phyloP scores from a whole-genome alignment of 1,139 yeast species.

The Geotrichum phurueaensis region DNA sequence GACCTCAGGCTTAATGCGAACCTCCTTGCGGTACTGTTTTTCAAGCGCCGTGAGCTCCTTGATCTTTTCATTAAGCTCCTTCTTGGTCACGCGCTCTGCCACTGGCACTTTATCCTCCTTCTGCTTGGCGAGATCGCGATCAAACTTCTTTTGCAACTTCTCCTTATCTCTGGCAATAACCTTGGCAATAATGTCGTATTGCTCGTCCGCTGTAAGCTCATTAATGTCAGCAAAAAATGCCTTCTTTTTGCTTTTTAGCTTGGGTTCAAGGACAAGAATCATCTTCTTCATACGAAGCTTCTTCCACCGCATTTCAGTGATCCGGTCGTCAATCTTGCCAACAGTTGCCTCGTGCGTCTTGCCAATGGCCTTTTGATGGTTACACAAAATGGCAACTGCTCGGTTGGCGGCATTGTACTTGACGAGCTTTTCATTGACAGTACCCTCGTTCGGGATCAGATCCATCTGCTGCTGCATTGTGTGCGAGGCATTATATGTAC shows the following conservation, averaged over 20 bases:
- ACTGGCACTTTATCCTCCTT: constrained; percentile 42
- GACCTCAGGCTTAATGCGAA: constrained; percentile 52
- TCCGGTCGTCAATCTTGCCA: constrained; percentile 67
- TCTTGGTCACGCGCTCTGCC: constrained; percentile 48
- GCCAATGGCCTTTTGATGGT: constrained; percentile 90
- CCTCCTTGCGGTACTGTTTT: constrained; percentile 52
- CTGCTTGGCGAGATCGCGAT: constrained; percentile 71
- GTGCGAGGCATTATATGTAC: constrained; percentile 94
- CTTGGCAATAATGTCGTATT: constrained; percentile 49
- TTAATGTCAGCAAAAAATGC: constrained; percentile 63
- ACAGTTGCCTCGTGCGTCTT: constrained; percentile 78
- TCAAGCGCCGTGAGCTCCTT: constrained; percentile 52
- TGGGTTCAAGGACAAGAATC: constrained; percentile 60
- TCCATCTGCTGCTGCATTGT: constrained; percentile 95
- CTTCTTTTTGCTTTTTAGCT: constrained; percentile 44
- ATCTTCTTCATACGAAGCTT: constrained; percentile 67
- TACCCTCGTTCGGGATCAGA: constrained; percentile 73
- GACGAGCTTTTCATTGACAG: constrained; percentile 80
- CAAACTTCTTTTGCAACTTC: constrained; percentile 57
- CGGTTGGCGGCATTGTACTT: constrained; percentile 91
- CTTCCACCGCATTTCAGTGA: constrained; percentile 80
- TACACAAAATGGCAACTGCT: constrained; percentile 91
- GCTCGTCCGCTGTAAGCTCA: constrained; percentile 64
- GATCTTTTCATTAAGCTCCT: constrained; percentile 54
- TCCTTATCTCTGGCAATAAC: constrained; percentile 58